These are phyloP conservation scores for Aspergillus clavatus DNA, from an alignment of 2,329 filamentous ascomycete genomes.

Conservation along the genomic window DNA sequence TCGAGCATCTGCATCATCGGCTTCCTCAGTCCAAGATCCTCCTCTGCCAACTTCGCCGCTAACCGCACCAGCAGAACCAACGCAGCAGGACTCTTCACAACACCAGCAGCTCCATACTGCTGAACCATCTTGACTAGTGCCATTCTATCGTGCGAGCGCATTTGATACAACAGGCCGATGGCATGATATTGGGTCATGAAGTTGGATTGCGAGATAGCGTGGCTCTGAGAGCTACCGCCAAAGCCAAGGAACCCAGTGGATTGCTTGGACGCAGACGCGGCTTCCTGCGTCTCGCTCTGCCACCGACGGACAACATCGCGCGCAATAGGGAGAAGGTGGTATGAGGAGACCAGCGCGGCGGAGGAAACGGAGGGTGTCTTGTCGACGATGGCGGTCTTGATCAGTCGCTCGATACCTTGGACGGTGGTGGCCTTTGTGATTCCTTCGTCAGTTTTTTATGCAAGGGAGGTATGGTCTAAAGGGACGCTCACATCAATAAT, in stretches of 20 bases:
- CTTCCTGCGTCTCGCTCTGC: conserved; percentile 98
- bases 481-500: conserved; percentile 77
- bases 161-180: conserved; percentile 94
- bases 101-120: conserved; percentile 86
- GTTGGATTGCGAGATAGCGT: conserved; percentile 72
- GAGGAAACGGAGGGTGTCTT: conserved; percentile 97
- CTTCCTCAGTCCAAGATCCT: conserved; percentile 81
- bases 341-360: conserved; percentile 91
- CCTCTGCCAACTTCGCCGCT: conserved; percentile 88
- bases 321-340: conserved; percentile 93
- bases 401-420: conserved; percentile 93
- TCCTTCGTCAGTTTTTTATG: not conserved
- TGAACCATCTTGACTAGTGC: conserved; percentile 99
- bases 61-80: conserved; percentile 88
- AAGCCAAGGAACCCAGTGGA: conserved; percentile 89
- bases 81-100: conserved; percentile 90
- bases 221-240: conserved; percentile 69
- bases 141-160: conserved; percentile 97
- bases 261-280: conserved; percentile 83
- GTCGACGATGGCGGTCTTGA: conserved; percentile 99
- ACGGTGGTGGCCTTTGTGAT: conserved; percentile 74
- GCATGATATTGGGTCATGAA: conserved; percentile 99
- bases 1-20: conserved; percentile 97
- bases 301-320: conserved; percentile 93
- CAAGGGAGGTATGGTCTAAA: not conserved